Evolutionary conservation across 495 filamentous ascomycete genomes (phyloP), one percentile per base, ranked within the genome.

Genomic region (Durotheca rogersii): DNA sequence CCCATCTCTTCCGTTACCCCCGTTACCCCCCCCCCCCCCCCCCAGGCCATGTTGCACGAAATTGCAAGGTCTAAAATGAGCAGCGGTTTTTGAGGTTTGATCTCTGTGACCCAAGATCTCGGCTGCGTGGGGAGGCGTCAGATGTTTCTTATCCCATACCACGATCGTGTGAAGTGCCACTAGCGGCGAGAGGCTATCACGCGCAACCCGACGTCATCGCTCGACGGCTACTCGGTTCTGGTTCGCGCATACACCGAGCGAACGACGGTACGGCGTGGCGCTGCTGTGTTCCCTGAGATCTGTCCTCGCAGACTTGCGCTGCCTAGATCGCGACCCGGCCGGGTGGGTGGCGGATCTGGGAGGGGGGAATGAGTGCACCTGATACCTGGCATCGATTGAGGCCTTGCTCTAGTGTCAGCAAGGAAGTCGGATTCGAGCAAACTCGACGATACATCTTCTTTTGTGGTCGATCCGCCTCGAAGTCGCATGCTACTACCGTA

Each of bases 341-440:
- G 35, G 45, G 29, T 41, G 52, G 52, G 48, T 50, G 45, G 48
- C 45, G 45, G 46, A 50, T 50, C 46, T 56, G 43, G 16, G 33
- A 10, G 17, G 10, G 41, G 45, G 33, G 32, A 25, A 9, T 20
- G 39, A 36, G 33, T 39, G 45, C 23, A 31, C 18, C 18, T 53
- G 25, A 34, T 20, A 42, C 41, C 43, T 44, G 42, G 41, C 41
- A 44, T 25, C 11, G 12, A 7, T 50, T 56, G 40, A 44, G 45
- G 45, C 40, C n/a, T 56, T 49, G 30, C 35, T 34, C 34, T 45
- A 41, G 46, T 35, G 31, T 30, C 6, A 19, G 20, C 4, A 6
- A 19, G 36, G 41, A n/a, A 23, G 20, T 12, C 21, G 16, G 27
- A 12, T 29, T 36, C 23, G 19, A 38, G 41, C 40, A 50, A 45